Base-by-base conservation (phyloP, 495 filamentous ascomycete species). In the Achaetomiella virescens region DNA sequence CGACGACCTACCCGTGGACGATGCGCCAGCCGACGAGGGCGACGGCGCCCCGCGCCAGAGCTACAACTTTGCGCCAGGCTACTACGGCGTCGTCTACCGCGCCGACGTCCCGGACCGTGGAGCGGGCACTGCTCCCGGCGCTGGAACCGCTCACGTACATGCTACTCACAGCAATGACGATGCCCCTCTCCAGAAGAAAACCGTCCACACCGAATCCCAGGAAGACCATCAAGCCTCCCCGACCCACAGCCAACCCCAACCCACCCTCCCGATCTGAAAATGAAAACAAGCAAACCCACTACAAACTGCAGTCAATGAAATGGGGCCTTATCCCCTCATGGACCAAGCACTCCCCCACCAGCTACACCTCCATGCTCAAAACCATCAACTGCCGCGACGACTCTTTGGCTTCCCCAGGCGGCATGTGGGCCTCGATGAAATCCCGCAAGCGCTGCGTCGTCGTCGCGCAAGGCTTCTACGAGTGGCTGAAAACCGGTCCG, bases 321-420 rank as follows among this genome's bases (percentile, higher is more conserved):
- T 96, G 91, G 91, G 91, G 89, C 61, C 63, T 73, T 24, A 47
- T 72, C 29, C 71, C 70, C 35, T 72, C 57, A 52, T 73, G 71
- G 71, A 67, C 66, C 21, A 67, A 64, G 48, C 58, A 55, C 35
- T 64, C 55, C 51, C 64, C 89, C 0, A 82, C 27, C 0, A 82
- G 88, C 67, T 95, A 91, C 59, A 76, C 79, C 21, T 82, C 86
- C 2, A 72, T 87, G 66, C 75, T 92, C 77, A 88, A 85, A 62
- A 95, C 90, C 0, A 98, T 97, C 66, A 98, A 98, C 68, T 96
- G 91, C 68, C 86, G 93, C 21, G 91, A 91, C 64, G 93, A 97
- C 70, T 93, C 90, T 3, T 73, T 98, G 6, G 72, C 79, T 1
- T 80, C 86, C 8, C 79, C 85, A 21, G 78, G 81, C 2, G 90